These are phyloP conservation scores for Phaseolus lunatus DNA, from an alignment of 306 rosid genomes.

Conservation along the genomic window DNA sequence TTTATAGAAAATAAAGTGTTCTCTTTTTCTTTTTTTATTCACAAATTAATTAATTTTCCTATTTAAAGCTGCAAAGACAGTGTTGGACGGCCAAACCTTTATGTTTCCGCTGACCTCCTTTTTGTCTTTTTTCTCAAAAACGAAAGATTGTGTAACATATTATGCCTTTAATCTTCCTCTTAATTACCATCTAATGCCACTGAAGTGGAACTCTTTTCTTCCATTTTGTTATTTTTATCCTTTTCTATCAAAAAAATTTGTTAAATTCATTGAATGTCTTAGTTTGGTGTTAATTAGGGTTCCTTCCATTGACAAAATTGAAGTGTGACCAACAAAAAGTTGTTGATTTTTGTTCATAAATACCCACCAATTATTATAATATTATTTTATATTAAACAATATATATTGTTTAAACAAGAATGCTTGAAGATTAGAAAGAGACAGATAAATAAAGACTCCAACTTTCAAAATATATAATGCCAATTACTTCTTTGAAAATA, in stretches of 20 bases:
- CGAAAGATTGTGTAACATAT: background rate
- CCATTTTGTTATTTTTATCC: background rate
- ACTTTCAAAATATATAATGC: slow-evolving; percentile 9
- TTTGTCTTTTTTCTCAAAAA: slow-evolving; percentile 67
- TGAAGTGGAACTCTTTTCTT: slow-evolving; percentile 5
- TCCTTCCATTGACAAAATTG: slow-evolving; percentile 6
- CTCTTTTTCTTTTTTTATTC: slow-evolving; percentile 48
- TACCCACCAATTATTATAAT: slow-evolving; percentile 21
- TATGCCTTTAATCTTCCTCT: background rate
- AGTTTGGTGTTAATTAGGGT: slow-evolving; percentile 21
- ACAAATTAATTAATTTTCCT: slow-evolving; percentile 51
- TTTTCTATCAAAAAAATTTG: background rate
- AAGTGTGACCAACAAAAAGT: slow-evolving; percentile 38
- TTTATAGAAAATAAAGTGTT: slow-evolving; percentile 42
- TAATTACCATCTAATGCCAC: slow-evolving; percentile 48
- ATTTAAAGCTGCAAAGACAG: slow-evolving; percentile 69
- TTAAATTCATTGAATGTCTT: slow-evolving; percentile 35
- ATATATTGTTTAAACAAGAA: no score
- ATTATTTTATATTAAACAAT: background rate
- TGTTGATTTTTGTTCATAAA: slow-evolving; percentile 16
- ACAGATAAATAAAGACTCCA: background rate
- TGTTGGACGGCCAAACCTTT: slow-evolving; percentile 69
- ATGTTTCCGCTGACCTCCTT: slow-evolving; percentile 80
- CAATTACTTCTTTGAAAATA: background rate
- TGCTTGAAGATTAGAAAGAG: background rate